These are phyloP conservation scores for Fusarium sp. DNA, from an alignment of 2,329 filamentous ascomycete species.

Conservation along the genomic window DNA sequence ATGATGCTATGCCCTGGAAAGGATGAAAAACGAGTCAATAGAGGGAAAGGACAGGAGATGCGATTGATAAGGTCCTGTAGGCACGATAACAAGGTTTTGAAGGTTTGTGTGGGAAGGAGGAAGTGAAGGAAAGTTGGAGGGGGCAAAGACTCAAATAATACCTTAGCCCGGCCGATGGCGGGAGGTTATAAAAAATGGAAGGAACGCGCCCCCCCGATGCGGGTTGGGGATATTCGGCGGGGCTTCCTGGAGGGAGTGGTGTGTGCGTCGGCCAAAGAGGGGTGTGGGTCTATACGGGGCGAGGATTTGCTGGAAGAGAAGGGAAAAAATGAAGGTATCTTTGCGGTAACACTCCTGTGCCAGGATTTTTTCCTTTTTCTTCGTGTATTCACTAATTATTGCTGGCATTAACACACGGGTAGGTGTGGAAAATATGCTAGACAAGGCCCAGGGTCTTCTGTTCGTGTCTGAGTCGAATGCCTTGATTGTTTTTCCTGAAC, in stretches of 20 bases:
- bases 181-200: constrained; percentile 43
- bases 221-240: constrained; percentile 38
- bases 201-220: constrained; percentile 31
- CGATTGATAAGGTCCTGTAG: constrained; percentile 39
- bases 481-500: background rate
- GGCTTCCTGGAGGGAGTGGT: constrained; percentile 2
- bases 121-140: constrained; percentile 29
- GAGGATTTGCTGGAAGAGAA: background rate
- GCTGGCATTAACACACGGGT: background rate
- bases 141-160: constrained; percentile 36
- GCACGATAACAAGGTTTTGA: background rate
- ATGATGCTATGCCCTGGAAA: constrained; percentile 11
- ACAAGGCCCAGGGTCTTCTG: background rate
- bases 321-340: background rate
- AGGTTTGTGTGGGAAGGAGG: constrained; percentile 2
- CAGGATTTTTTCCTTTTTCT: background rate
- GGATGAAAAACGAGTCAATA: background rate
- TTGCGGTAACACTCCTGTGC: background rate
- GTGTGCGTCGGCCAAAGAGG: constrained; percentile 7
- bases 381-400: background rate
- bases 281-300: constrained; percentile 20
- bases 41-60: constrained; percentile 9
- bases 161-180: constrained; percentile 28
- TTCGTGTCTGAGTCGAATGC: background rate
- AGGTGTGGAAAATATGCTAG: background rate